A percentile compares a stretch with the other conserved stretches of the same genome.
Conservation (phyloP, 1,139 yeast species). For the Yamadazyma atlantica region DNA sequence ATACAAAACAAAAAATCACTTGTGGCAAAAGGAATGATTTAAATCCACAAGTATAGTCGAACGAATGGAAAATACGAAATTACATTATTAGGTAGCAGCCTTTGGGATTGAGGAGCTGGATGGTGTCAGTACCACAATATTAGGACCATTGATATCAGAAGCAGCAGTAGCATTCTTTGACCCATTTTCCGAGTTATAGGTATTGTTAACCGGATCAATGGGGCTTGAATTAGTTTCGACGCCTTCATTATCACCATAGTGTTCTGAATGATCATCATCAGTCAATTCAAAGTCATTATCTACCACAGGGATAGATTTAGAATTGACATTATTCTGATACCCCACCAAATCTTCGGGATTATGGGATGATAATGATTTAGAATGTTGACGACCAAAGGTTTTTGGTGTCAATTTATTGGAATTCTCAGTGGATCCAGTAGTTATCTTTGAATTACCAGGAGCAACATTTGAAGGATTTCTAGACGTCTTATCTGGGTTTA, state of each 20-base stretch:
- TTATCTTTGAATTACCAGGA: slow-evolving; percentile 11
- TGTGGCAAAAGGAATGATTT: not conserved
- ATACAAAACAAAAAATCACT: not conserved
- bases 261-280: slow-evolving; percentile 23
- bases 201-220: slow-evolving; percentile 22
- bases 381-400: slow-evolving; percentile 46
- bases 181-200: slow-evolving; percentile 29
- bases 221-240: not conserved
- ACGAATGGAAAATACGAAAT: not conserved
- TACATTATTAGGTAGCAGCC: slow-evolving; percentile 1
- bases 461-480: not conserved
- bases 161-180: slow-evolving; percentile 28
- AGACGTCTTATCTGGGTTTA: not conserved
- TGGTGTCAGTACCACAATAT: slow-evolving; percentile 29
- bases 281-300: slow-evolving; percentile 33
- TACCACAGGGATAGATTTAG: slow-evolving; percentile 21
- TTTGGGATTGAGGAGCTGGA: slow-evolving; percentile 18
- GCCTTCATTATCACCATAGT: not conserved
- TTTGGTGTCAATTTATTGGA: slow-evolving; percentile 1
- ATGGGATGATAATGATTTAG: slow-evolving; percentile 57
- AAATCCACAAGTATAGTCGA: not conserved
- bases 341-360: slow-evolving; percentile 53
- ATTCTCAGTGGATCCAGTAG: not conserved
- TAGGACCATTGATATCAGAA: slow-evolving; percentile 23
- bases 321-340: slow-evolving; percentile 21